Evolutionary conservation across 352 stramenopile species (phyloP), one percentile per base, ranked within the genome.

Genomic region (Saprolegnia diclina): DNA sequence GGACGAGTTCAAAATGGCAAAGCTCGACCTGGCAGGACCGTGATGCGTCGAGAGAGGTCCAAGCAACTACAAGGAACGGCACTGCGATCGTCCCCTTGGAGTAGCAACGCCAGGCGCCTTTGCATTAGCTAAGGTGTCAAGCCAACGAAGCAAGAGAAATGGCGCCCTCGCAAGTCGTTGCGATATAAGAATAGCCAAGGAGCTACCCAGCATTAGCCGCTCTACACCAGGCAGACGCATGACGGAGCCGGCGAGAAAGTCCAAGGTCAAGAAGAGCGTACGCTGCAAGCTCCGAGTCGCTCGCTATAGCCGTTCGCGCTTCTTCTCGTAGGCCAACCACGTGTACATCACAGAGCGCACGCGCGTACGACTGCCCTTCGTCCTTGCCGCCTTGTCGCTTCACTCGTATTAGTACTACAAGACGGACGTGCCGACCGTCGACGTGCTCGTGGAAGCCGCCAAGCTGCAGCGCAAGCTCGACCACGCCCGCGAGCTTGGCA

Each of bases 301-400:
- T 10, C 14, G 29, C 5, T 42, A 1, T 4, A 1, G 42, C 11
- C 29, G 14, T 16, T 42, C 4, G 19, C 48, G 5, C 22, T 1
- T 26, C 24, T 56, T 37, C 22, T n/a, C n/a, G 32, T 69, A 69
- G 63, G n/a, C 63, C 32, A 59, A 61, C 45, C 18, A 24, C 48
- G 61, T 92, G 56, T 89, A 87, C 71, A 91, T 92, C 71, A 92
- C 84, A 7, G 84, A 92, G 65, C 80, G 82, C 18, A 83, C 74
- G 10, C 74, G 80, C 24, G 84, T 90, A 71, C 65, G 77, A 71
- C 32, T 21, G 11, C 6, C 26, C 13, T n/a, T 48, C 37, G 55
- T 3, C 10, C 11, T 26, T 21, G 22, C 16, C 26, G 21, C 18
- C 22, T 38, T 40, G 5, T 74, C 24, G 5, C 16, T 35, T 26